A percentile compares a stretch with the other conserved stretches of the same genome.
Conservation (phyloP, 2,329 filamentous ascomycete species). For the Paracoccidioides lutzii region DNA sequence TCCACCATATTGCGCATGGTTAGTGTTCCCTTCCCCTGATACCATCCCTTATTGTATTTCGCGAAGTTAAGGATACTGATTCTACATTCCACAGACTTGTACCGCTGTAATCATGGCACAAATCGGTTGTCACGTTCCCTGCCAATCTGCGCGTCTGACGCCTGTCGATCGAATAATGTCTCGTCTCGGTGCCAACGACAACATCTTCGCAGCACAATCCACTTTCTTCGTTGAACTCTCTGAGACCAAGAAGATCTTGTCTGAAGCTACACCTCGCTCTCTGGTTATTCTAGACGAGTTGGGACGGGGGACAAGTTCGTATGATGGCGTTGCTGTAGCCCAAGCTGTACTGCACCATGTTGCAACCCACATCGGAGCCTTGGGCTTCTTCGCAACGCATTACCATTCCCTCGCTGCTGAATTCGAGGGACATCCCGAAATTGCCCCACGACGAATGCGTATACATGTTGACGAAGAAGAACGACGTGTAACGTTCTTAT, state of each 20-base stretch:
- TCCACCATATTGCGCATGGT: conserved; percentile 93
- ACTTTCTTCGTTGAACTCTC: conserved; percentile 97
- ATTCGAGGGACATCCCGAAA: conserved; percentile 80
- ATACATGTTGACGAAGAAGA: conserved; percentile 81
- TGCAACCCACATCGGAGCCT: conserved; percentile 79
- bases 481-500: conserved; percentile 86
- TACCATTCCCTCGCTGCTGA: conserved; percentile 90
- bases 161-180: conserved; percentile 98
- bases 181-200: conserved; percentile 91
- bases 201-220: conserved; percentile 94
- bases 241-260: conserved; percentile 94
- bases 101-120: conserved; percentile 96
- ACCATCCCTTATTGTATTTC: not conserved
- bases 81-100: conserved; percentile 51
- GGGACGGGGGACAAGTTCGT: conserved; percentile 84
- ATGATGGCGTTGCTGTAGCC: conserved; percentile 91
- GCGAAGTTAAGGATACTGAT: not conserved
- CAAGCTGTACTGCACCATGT: conserved; percentile 96
- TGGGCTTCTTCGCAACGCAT: conserved; percentile 96
- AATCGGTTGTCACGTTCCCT: conserved; percentile 85
- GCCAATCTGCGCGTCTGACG: conserved; percentile 66
- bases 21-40: conserved; percentile 21
- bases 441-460: conserved; percentile 76
- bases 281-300: conserved; percentile 95
- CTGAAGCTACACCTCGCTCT: conserved; percentile 84